These are phyloP conservation scores for Soucietia sequanensis DNA, from an alignment of 805 yeast genomes.

Conservation along the genomic window DNA sequence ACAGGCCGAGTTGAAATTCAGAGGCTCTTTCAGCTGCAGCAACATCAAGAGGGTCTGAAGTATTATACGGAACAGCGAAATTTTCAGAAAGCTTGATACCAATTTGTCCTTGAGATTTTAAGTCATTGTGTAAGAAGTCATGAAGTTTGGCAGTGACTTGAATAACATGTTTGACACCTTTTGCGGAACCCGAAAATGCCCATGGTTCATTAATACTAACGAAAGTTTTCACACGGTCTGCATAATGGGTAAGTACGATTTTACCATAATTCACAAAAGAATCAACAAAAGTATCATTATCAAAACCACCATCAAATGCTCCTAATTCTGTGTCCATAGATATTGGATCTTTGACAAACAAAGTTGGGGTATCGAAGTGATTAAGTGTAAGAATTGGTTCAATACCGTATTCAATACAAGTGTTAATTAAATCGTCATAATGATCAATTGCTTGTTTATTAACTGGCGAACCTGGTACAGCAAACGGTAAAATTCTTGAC, in stretches of 20 bases:
- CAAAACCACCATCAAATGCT: slow-evolving; percentile 19
- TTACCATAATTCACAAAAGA: slow-evolving; percentile 32
- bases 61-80: slow-evolving; percentile 25
- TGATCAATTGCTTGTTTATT: slow-evolving; percentile 26
- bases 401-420: slow-evolving; percentile 17
- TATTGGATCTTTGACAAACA: slow-evolving; percentile 4
- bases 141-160: slow-evolving; percentile 22
- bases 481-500: slow-evolving; percentile 33
- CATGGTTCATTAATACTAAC: slow-evolving; percentile 32
- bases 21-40: slow-evolving; percentile 24
- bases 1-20: slow-evolving; percentile 22
- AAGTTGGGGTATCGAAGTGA: slow-evolving; percentile 32
- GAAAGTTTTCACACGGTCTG: slow-evolving; percentile 29
- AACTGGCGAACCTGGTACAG: slow-evolving; percentile 25
- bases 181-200: slow-evolving; percentile 16
- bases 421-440: slow-evolving; percentile 18
- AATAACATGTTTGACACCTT: slow-evolving; percentile 21
- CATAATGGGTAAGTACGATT: slow-evolving; percentile 26
- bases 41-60: slow-evolving; percentile 17
- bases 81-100: slow-evolving; percentile 25
- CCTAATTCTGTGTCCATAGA: slow-evolving; percentile 9
- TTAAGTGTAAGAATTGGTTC: slow-evolving; percentile 30
- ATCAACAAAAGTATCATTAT: slow-evolving; percentile 17
- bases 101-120: slow-evolving; percentile 20
- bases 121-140: slow-evolving; percentile 21